Evolutionary conservation across 2,329 filamentous ascomycete genomes (phyloP).

Genomic region (Gyromitra esculenta): DNA sequence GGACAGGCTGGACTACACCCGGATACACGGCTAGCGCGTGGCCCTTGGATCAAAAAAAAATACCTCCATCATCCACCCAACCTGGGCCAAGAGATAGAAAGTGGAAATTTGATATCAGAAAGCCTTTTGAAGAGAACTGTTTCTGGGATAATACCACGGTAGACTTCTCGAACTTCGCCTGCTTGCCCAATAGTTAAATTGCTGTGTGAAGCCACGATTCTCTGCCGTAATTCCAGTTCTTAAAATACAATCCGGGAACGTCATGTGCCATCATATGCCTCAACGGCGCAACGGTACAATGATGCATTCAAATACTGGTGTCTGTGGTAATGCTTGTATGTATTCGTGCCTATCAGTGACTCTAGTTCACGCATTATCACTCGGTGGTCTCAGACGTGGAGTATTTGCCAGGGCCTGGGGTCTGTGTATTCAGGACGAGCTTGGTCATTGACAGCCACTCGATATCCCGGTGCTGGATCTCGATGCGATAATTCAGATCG

Average conservation of each 20-base stretch:
- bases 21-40: conserved; percentile 9
- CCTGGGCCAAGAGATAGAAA: background rate
- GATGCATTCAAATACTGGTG: background rate
- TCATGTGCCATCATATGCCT: background rate
- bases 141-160: no score
- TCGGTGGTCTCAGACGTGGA: background rate
- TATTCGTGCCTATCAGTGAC: background rate
- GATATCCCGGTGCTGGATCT: background rate
- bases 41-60: background rate
- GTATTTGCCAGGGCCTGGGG: background rate
- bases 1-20: background rate
- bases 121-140: no score
- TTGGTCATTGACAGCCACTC: background rate
- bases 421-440: background rate
- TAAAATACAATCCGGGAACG: background rate
- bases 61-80: background rate
- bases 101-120: background rate
- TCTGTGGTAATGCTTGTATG: background rate
- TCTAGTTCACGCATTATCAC: background rate
- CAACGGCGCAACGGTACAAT: background rate
- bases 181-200: background rate
- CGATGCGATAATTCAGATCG: background rate
- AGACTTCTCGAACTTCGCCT: background rate
- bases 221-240: background rate
- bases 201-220: background rate